These are phyloP conservation scores for Ajuga chamaepitys DNA, from an alignment of 257 asterid genomes.

Conservation along the genomic window DNA sequence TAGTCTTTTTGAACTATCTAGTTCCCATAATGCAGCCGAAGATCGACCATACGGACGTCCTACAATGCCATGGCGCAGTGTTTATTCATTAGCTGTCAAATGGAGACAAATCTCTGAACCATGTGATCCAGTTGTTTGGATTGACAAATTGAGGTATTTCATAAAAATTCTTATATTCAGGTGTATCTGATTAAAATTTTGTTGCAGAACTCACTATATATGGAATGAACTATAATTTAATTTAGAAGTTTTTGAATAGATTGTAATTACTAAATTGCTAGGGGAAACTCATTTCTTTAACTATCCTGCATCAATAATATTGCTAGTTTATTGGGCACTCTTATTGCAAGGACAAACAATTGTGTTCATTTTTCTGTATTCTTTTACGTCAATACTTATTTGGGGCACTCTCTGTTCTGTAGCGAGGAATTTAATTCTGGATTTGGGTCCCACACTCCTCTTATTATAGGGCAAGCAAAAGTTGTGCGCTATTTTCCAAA, in stretches of 20 bases:
- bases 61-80: conserved; percentile 72
- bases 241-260: conserved; percentile 4
- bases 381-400: conserved; percentile 19
- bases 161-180: conserved; percentile 8
- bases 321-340: background rate
- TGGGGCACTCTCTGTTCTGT: conserved; percentile 15
- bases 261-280: background rate
- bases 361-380: background rate
- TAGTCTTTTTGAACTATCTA: conserved; percentile 57
- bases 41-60: conserved; percentile 69
- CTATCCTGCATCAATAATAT: background rate
- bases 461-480: conserved; percentile 80
- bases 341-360: background rate
- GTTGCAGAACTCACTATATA: background rate
- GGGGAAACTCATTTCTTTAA: background rate
- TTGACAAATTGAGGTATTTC: conserved; percentile 79
- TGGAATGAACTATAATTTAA: conserved; percentile 2
- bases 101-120: conserved; percentile 99
- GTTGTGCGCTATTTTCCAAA: conserved; percentile 78
- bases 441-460: conserved; percentile 91
- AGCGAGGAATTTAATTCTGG: conserved; percentile 90
- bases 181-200: background rate
- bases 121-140: conserved; percentile 94
- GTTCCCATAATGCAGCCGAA: conserved; percentile 41
- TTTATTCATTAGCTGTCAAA: conserved; percentile 81